Conservation (phyloP, 2,329 filamentous ascomycete genomes). For the Phialophora tarda region DNA sequence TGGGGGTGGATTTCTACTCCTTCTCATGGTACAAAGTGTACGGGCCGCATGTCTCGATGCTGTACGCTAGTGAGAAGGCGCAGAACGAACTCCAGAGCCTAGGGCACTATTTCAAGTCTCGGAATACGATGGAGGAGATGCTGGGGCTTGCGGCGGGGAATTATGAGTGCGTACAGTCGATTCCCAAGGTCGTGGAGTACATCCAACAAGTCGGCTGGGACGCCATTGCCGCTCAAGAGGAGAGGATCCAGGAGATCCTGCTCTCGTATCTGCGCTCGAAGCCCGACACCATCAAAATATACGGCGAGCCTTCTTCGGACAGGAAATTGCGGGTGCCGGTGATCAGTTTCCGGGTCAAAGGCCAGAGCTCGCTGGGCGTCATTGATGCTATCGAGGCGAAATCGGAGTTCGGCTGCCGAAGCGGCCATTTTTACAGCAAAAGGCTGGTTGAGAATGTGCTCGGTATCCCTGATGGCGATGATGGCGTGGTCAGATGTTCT, state of each 20-base stretch:
- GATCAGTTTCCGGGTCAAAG: slow-evolving; percentile 69
- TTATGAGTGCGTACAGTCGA: slow-evolving; percentile 70
- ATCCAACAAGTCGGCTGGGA: slow-evolving; percentile 58
- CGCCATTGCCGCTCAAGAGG: slow-evolving; percentile 64
- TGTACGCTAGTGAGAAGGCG: slow-evolving; percentile 67
- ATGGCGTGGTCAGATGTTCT: slow-evolving; percentile 72
- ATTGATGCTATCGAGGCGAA: slow-evolving; percentile 66
- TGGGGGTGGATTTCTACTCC: slow-evolving; percentile 76
- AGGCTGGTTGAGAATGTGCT: slow-evolving; percentile 66
- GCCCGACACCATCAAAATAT: slow-evolving; percentile 61
- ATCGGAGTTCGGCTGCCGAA: slow-evolving; percentile 66
- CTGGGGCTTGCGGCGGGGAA: slow-evolving; percentile 70
- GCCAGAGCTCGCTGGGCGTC: slow-evolving; percentile 57
- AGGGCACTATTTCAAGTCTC: slow-evolving; percentile 71
- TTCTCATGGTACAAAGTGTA: slow-evolving; percentile 86
- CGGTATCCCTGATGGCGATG: slow-evolving; percentile 58
- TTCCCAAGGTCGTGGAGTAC: slow-evolving; percentile 68
- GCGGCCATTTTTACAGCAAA: slow-evolving; percentile 72
- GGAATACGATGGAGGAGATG: slow-evolving; percentile 66
- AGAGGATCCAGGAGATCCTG: slow-evolving; percentile 62
- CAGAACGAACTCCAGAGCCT: slow-evolving; percentile 63
- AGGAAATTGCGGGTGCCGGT: slow-evolving; percentile 63
- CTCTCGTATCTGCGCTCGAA: slow-evolving; percentile 62
- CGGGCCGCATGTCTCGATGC: slow-evolving; percentile 73
- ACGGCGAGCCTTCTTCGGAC: slow-evolving; percentile 61